Conservation (phyloP, 108 stramenopile species). For the Cyclotella kingstonii region DNA sequence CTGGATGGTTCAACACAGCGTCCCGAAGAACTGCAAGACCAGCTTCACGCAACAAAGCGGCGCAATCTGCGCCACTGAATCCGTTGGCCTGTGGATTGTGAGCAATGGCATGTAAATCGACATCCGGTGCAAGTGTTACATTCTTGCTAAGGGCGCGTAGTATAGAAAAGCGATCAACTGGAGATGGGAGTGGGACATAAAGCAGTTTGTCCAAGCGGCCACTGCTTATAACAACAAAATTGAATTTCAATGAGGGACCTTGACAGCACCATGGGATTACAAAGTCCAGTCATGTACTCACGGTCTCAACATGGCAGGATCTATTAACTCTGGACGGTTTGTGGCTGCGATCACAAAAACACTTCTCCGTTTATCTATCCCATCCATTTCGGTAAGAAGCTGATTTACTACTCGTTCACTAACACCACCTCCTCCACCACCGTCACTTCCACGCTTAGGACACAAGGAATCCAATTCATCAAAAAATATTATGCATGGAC, state of each 20-base stretch:
- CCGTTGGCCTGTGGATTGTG: conserved; percentile 69
- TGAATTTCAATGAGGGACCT: neutral
- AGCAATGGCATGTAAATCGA: conserved; percentile 71
- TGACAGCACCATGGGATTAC: neutral
- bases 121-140: conserved; percentile 60
- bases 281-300: conserved; percentile 30
- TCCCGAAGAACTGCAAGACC: conserved; percentile 85
- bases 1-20: conserved; percentile 28
- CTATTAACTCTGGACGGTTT: conserved; percentile 93
- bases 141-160: conserved; percentile 67
- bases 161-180: conserved; percentile 80
- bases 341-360: conserved; percentile 97
- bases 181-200: conserved; percentile 90
- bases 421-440: conserved; percentile 91
- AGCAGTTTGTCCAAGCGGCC: conserved; percentile 94
- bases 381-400: conserved; percentile 98
- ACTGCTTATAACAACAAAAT: conserved; percentile 19
- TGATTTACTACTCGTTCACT: conserved; percentile 97
- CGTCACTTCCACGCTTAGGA: conserved; percentile 88
- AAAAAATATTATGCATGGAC: conserved; percentile 98
- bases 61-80: conserved; percentile 89
- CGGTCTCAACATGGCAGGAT: conserved; percentile 94
- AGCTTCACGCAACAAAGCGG: conserved; percentile 85
- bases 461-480: conserved; percentile 98
- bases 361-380: conserved; percentile 88